Conservation (phyloP, 1,284 basidiomycete species). For the Ceratobasidium sp. region DNA sequence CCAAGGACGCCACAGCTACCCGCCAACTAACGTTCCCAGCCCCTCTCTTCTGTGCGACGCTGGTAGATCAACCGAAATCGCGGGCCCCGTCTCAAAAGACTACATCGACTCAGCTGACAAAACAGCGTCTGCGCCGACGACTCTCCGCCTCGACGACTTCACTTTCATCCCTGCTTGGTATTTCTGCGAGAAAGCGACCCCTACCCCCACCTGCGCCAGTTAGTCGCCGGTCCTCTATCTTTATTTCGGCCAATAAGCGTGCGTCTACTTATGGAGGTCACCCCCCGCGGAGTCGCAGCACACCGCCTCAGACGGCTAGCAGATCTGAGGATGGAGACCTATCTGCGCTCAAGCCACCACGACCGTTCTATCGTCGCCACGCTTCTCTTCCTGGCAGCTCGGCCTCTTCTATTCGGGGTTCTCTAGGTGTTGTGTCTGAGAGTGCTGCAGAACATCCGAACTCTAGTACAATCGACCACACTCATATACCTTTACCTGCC, state of each 20-base stretch:
- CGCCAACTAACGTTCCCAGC: constrained; percentile 69
- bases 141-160: constrained; percentile 2
- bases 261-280: constrained; percentile 1
- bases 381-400: constrained; percentile 35
- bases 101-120: constrained; percentile 15
- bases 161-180: neutral
- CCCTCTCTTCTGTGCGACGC: constrained; percentile 57
- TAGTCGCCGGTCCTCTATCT: constrained; percentile 35
- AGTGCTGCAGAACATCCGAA: constrained; percentile 4
- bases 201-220: constrained; percentile 13
- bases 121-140: constrained; percentile 10
- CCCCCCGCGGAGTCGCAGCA: constrained; percentile 16
- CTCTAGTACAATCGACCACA: neutral
- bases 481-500: constrained; percentile 19
- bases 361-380: constrained; percentile 4
- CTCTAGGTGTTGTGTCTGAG: constrained; percentile 23
- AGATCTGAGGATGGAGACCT: constrained; percentile 4
- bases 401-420: constrained; percentile 30
- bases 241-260: constrained; percentile 33
- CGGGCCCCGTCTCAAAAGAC: constrained; percentile 22
- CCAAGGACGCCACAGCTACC: constrained; percentile 49
- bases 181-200: neutral
- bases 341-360: constrained; percentile 13
- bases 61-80: constrained; percentile 43
- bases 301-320: constrained; percentile 4